Conservation (phyloP, 257 asterid species). For the Solanum arcanum region DNA sequence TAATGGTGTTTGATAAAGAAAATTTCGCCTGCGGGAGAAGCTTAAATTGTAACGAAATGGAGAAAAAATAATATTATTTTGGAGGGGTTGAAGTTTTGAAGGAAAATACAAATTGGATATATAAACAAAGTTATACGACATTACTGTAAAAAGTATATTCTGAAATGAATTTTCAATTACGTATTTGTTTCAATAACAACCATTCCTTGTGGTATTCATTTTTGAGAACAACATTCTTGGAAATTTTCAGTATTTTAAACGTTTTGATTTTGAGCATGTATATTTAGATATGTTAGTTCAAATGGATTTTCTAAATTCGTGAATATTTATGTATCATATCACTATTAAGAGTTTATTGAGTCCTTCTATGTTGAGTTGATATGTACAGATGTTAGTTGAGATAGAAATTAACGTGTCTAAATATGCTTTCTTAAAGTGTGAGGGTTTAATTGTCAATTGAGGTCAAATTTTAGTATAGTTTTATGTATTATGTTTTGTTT, state of each 20-base stretch:
- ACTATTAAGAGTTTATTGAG: accelerated
- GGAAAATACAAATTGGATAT: background rate
- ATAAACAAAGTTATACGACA: background rate
- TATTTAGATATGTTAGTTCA: no score
- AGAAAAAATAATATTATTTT: background rate
- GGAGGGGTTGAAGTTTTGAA: background rate
- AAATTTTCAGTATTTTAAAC: background rate
- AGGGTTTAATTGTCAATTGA: background rate
- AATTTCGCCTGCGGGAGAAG: background rate
- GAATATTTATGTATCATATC: background rate
- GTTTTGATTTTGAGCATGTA: background rate
- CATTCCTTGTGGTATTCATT: background rate
- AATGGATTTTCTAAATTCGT: accelerated
- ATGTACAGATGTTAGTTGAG: background rate
- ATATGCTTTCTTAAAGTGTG: background rate
- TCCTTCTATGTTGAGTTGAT: accelerated
- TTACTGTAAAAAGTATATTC: background rate
- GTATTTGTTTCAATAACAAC: background rate
- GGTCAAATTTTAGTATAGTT: background rate
- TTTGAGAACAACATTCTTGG: background rate
- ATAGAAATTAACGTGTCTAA: background rate
- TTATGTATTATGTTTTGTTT: background rate
- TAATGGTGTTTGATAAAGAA: background rate
- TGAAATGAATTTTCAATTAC: background rate
- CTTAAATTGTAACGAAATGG: background rate